These are phyloP conservation scores for Peronospora farinosa DNA, from an alignment of 352 stramenopile species.

Conservation along the genomic window DNA sequence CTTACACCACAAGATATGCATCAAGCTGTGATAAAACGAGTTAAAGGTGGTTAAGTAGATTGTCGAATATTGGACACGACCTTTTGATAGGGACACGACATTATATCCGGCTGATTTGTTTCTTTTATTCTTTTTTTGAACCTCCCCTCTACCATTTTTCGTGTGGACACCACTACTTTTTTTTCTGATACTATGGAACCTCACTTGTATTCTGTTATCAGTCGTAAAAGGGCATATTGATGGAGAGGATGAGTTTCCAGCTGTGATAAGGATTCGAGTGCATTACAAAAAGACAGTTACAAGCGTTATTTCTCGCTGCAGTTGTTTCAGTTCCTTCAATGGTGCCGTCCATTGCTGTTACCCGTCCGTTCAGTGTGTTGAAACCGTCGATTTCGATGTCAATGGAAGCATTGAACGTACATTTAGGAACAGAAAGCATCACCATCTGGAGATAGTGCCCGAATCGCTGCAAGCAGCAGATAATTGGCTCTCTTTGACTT, in stretches of 20 bases:
- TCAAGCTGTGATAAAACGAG: constrained; percentile 31
- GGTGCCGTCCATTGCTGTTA: constrained; percentile 5
- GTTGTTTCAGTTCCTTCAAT: background rate
- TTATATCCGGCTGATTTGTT: constrained; percentile 15
- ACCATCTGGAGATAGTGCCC: constrained; percentile 7
- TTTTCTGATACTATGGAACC: background rate
- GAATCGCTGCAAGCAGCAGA: no score
- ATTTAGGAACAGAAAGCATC: constrained; percentile 8
- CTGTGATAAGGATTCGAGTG: background rate
- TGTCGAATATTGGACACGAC: no score
- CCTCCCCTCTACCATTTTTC: constrained; percentile 13
- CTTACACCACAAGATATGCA: constrained; percentile 50
- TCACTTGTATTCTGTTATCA: background rate
- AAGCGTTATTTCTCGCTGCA: background rate
- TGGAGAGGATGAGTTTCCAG: constrained; percentile 7
- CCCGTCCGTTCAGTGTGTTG: constrained; percentile 12
- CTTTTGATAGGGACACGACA: background rate
- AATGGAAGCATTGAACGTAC: constrained; percentile 12
- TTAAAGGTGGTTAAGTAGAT: constrained; percentile 1
- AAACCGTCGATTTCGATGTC: constrained; percentile 12
- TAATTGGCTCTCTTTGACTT: background rate
- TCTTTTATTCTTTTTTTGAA: constrained; percentile 24
- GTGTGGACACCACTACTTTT: constrained; percentile 6
- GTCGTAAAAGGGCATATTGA: background rate
- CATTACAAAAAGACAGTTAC: constrained; percentile 1